Conservation (phyloP, 345 rosid genomes). For the Raphanus sativus region DNA sequence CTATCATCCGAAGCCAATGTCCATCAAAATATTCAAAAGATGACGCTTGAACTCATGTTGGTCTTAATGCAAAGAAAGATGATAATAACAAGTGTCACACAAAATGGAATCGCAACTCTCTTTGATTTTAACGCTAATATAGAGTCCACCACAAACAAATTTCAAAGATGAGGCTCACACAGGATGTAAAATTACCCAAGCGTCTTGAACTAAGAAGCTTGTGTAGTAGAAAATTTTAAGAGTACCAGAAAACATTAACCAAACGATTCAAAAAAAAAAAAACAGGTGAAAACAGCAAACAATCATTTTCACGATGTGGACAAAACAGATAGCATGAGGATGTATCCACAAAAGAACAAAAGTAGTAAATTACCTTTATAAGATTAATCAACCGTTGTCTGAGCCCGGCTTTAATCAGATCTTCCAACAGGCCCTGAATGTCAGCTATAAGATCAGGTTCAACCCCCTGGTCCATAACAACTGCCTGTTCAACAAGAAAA, state of each 20-base stretch:
- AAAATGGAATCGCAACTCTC: not conserved
- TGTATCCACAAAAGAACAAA: not conserved
- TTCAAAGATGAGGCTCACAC: not conserved
- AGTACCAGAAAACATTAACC: not conserved
- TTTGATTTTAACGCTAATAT: not conserved
- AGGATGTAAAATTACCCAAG: not conserved
- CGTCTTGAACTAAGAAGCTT: not conserved
- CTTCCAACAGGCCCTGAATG: conserved; percentile 75
- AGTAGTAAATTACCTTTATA: conserved; percentile 59
- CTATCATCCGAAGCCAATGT: not conserved
- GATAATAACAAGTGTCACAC: not conserved
- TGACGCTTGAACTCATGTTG: not conserved
- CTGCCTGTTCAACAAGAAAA: conserved; percentile 56
- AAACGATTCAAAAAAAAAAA: not conserved
- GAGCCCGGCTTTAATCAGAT: conserved; percentile 69
- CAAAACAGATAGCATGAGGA: not conserved
- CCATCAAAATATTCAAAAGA: not conserved
- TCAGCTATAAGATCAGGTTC: conserved; percentile 73
- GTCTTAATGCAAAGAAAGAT: not conserved
- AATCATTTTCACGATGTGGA: not conserved
- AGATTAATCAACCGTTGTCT: conserved; percentile 74
- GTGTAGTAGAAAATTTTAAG: not conserved
- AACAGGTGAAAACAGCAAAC: not conserved
- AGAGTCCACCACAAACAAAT: not conserved
- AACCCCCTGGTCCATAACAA: conserved; percentile 81